Evolutionary conservation across 768 basidiomycete species (phyloP), one percentile per base, ranked within the genome.

Genomic region (Suillus decipiens): DNA sequence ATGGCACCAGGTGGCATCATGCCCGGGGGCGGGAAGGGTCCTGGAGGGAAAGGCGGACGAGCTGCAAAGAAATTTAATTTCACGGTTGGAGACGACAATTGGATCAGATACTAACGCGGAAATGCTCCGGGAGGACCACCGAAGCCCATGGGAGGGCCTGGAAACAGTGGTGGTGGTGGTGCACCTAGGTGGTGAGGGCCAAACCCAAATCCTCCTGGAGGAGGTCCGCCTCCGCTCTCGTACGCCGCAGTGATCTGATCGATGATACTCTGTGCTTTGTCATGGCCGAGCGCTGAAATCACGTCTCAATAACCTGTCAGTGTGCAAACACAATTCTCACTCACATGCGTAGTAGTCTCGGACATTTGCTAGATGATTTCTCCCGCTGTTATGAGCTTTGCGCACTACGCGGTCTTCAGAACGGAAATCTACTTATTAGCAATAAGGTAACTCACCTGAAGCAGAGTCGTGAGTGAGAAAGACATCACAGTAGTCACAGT

Each of bases 241-340:
- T 96, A 97, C 31, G 92, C 89, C 24, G 91, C 88, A 42, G 95
- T 96, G 76, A 99, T 99, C 77, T 96, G 93, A 84, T 99, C 96
- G 74, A 99, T 99, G 74, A 99, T 95, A 70, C 80, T 94, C 77
- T 99, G 97, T 19, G 96, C 96, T 76, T 96, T 96, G 84, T 99
- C 96, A 77, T 98, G 95, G 61, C 91, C 91, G 61, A 93, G 85
- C 2, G 91, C 91, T 93, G 69, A 62, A 63, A 50, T 55, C 61
- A 15, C 67, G 61, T 39, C 37, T 75, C 37, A 67, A 64, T 33
- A 15, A 51, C 0, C 14, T 5, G 22, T 19, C n/a, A 31, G 1
- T 34, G 60, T 36, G 43, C 22, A 10, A 43, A 39, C 19, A 22
- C 12, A 31, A 31, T 34, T 3, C 7, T 14, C 66, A 63, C 89